Evolutionary conservation across 805 yeast genomes (phyloP).

Genomic region (Suhomyces pyralidae): DNA sequence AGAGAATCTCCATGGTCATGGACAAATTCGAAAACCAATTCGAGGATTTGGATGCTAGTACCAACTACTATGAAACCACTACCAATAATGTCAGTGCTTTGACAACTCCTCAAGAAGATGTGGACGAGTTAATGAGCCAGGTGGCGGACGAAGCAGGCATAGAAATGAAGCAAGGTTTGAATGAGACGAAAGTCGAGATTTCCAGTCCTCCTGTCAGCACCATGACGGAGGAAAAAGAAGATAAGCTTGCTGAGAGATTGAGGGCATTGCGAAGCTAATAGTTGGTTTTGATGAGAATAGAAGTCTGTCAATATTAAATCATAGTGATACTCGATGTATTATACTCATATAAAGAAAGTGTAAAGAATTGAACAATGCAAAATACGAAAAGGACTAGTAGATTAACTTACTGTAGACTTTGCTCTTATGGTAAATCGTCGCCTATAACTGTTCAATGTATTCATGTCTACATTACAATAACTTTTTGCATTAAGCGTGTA

Average conservation of each 20-base stretch:
- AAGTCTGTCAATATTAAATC: neutral
- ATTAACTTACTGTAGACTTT: too few relatives aligned
- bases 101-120: slow-evolving; percentile 92
- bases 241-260: slow-evolving; percentile 79
- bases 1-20: slow-evolving; percentile 90
- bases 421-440: neutral
- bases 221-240: slow-evolving; percentile 74
- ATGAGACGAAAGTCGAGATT: slow-evolving; percentile 55
- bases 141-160: slow-evolving; percentile 98
- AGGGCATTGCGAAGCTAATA: slow-evolving; percentile 71
- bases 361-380: neutral
- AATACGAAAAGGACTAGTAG: neutral
- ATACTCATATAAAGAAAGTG: neutral
- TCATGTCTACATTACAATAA: neutral
- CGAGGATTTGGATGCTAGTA: slow-evolving; percentile 91
- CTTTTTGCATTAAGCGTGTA: neutral
- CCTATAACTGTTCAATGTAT: neutral
- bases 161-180: slow-evolving; percentile 82
- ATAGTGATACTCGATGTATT: neutral
- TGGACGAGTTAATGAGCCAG: slow-evolving; percentile 82
- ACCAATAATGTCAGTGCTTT: slow-evolving; percentile 86
- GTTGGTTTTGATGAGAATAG: neutral
- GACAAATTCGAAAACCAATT: slow-evolving; percentile 95
- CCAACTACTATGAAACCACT: slow-evolving; percentile 88
- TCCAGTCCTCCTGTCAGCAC: slow-evolving; percentile 35